A percentile compares a stretch with the other conserved stretches of the same genome.
phyloP scores from a whole-genome alignment of 2,329 filamentous ascomycete genomes.

The Paraconiothyrium brasiliense region DNA sequence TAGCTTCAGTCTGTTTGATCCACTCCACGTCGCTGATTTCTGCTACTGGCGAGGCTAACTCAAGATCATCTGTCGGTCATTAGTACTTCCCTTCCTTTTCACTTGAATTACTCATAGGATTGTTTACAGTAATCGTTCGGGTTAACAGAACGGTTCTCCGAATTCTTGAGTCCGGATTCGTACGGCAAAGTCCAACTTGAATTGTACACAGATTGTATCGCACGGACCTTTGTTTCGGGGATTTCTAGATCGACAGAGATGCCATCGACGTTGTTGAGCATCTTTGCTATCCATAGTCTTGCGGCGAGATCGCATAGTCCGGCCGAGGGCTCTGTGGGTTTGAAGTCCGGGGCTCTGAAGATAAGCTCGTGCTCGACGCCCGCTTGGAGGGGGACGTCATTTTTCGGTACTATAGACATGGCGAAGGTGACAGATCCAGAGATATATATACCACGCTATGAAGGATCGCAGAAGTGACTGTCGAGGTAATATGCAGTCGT shows the following conservation, averaged over 20 bases:
- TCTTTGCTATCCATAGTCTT: background rate
- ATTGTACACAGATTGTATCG: background rate
- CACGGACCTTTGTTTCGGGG: background rate
- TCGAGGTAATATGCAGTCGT: too few relatives aligned
- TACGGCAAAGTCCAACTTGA: background rate
- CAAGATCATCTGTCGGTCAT: background rate
- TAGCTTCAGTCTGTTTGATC: background rate
- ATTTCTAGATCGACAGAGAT: background rate
- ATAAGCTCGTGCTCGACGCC: constrained; percentile 2
- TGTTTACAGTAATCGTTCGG: background rate
- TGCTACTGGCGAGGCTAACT: background rate
- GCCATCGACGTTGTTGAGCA: background rate
- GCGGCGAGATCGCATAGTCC: background rate
- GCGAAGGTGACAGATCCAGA: too few relatives aligned
- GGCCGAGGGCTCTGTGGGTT: too few relatives aligned
- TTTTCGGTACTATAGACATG: too few relatives aligned
- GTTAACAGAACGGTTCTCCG: background rate
- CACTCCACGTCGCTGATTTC: background rate
- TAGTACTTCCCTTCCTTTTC: background rate
- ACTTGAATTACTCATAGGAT: background rate
- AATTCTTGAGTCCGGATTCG: background rate
- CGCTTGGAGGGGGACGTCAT: background rate
- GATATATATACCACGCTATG: too few relatives aligned
- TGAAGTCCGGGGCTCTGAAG: background rate
- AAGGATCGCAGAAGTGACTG: too few relatives aligned